phyloP scores from a whole-genome alignment of 2,329 filamentous ascomycete genomes.

The Cladosporium cucumerinum region DNA sequence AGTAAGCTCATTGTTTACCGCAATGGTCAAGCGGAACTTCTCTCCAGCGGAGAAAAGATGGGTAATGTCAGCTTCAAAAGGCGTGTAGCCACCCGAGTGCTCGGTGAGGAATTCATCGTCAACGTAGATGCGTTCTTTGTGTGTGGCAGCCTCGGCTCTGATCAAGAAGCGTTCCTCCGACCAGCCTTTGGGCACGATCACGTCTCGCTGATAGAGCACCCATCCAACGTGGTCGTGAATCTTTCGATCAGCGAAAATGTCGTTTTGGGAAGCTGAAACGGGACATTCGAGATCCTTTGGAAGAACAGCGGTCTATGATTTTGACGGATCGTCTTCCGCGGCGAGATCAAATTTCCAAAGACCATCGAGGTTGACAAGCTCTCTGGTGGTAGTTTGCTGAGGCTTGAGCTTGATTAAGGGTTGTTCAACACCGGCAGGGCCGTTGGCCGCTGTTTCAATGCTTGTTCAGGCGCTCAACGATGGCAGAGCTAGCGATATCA shows the following conservation, averaged over 20 bases:
- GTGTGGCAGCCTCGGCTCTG: slow-evolving; percentile 10
- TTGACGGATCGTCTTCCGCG: neutral
- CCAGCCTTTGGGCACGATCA: slow-evolving; percentile 10
- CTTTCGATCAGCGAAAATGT: slow-evolving; percentile 9
- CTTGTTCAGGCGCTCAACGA: neutral
- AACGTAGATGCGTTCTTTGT: slow-evolving; percentile 11
- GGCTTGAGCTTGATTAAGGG: slow-evolving; percentile 12
- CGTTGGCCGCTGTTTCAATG: neutral
- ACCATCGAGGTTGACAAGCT: slow-evolving; percentile 14
- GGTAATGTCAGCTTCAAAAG: slow-evolving; percentile 10
- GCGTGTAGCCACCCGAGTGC: slow-evolving; percentile 10
- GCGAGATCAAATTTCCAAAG: slow-evolving; percentile 12
- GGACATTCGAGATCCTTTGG: slow-evolving; percentile 8
- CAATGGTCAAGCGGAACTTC: slow-evolving; percentile 13
- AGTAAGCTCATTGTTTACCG: slow-evolving; percentile 12
- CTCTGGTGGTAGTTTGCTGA: slow-evolving; percentile 3
- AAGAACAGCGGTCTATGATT: neutral
- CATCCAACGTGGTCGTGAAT: slow-evolving; percentile 15
- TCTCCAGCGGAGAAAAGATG: slow-evolving; percentile 3
- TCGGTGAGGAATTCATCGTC: slow-evolving; percentile 7
- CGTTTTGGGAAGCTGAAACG: slow-evolving; percentile 11
- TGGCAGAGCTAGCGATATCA: neutral
- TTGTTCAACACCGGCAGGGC: neutral
- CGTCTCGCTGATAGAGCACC: slow-evolving; percentile 10
- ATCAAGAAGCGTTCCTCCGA: slow-evolving; percentile 5